phyloP scores from a whole-genome alignment of 1,284 basidiomycete genomes.

The Rhodotorula sp. region DNA sequence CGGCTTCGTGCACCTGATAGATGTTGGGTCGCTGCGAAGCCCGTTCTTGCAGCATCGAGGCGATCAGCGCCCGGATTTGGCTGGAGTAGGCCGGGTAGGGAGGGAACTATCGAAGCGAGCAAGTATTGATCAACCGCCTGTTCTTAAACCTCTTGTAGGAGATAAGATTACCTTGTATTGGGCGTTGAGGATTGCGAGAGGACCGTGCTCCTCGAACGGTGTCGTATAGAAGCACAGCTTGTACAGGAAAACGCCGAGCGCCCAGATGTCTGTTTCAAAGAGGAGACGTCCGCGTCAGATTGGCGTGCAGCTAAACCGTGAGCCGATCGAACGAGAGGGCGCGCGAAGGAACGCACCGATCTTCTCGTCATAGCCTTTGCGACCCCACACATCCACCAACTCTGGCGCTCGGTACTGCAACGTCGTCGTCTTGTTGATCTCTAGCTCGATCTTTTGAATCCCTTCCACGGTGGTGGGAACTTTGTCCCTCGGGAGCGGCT shows the following conservation, averaged over 20 bases:
- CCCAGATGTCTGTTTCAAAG: slow-evolving; percentile 63
- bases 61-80: slow-evolving; percentile 80
- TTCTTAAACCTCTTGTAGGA: not conserved
- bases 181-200: slow-evolving; percentile 92
- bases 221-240: slow-evolving; percentile 97
- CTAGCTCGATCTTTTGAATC: slow-evolving; percentile 80
- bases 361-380: slow-evolving; percentile 83
- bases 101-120: slow-evolving; percentile 59
- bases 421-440: slow-evolving; percentile 64
- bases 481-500: slow-evolving; percentile 57
- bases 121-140: slow-evolving; percentile 6
- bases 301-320: not conserved
- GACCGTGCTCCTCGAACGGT: slow-evolving; percentile 87
- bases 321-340: not conserved
- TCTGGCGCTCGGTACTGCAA: slow-evolving; percentile 73
- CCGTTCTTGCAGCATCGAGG: slow-evolving; percentile 49
- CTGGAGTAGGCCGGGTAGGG: slow-evolving; percentile 88
- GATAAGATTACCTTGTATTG: slow-evolving; percentile 65
- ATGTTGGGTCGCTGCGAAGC: slow-evolving; percentile 43
- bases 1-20: slow-evolving; percentile 46
- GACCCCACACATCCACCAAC: slow-evolving; percentile 89
- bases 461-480: slow-evolving; percentile 48
- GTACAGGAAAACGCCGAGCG: slow-evolving; percentile 71
- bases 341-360: slow-evolving; percentile 55
- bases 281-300: not conserved